Evolutionary conservation across 371 early-diverging fungal species (phyloP).

Genomic region (Gilbertella persicaria): DNA sequence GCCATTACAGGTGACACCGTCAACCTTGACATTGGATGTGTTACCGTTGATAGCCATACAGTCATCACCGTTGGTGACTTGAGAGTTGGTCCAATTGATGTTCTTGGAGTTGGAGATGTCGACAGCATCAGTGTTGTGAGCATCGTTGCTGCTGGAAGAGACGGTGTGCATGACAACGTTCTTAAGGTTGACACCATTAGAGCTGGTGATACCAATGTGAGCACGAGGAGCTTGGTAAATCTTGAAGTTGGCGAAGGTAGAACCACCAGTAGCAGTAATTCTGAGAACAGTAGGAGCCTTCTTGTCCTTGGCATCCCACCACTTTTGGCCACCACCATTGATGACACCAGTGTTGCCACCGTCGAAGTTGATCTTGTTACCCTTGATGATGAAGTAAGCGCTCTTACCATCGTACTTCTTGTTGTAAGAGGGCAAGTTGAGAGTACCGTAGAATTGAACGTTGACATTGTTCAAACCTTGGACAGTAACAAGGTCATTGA

Average conservation of each 20-base stretch:
- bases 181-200: constrained; percentile 27
- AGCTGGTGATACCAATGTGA: constrained; percentile 32
- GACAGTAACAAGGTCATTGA: constrained; percentile 23
- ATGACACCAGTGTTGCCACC: constrained; percentile 22
- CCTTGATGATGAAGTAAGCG: constrained; percentile 30
- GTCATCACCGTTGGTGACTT: constrained; percentile 32
- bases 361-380: constrained; percentile 26
- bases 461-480: constrained; percentile 25
- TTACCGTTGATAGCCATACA: constrained; percentile 37
- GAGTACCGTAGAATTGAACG: constrained; percentile 29
- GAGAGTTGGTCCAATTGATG: constrained; percentile 22
- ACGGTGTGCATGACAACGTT: constrained; percentile 26
- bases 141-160: constrained; percentile 20
- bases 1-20: constrained; percentile 24
- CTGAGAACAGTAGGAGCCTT: constrained; percentile 37
- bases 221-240: constrained; percentile 34
- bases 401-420: constrained; percentile 25
- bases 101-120: constrained; percentile 32
- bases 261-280: constrained; percentile 30
- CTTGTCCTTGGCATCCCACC: constrained; percentile 33
- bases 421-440: constrained; percentile 29
- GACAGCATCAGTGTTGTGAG: constrained; percentile 39
- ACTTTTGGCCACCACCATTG: constrained; percentile 36
- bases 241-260: constrained; percentile 32
- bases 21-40: constrained; percentile 25